Percentiles rank a stretch among this genome's conserved stretches.
phyloP scores from a whole-genome alignment of 2,329 filamentous ascomycete genomes.

The Aspergillus piperis region DNA sequence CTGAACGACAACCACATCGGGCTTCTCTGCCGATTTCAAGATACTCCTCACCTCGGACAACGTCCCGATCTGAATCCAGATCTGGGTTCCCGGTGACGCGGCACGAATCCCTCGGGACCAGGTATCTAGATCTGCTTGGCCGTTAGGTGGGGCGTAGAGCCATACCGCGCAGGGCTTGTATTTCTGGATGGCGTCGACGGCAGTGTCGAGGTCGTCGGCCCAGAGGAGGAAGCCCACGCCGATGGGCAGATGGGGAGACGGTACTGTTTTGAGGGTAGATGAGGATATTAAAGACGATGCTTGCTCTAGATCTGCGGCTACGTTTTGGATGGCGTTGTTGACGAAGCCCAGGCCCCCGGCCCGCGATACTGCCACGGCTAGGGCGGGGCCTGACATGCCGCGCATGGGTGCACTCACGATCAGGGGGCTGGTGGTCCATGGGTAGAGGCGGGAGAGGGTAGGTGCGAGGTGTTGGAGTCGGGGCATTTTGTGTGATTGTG shows the following conservation, averaged over 20 bases:
- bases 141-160: slow-evolving; percentile 42
- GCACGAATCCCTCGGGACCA: slow-evolving; percentile 51
- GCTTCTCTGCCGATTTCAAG: slow-evolving; percentile 35
- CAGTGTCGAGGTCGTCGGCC: slow-evolving; percentile 38
- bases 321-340: slow-evolving; percentile 49
- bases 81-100: slow-evolving; percentile 46
- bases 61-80: slow-evolving; percentile 60
- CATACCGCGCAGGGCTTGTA: slow-evolving; percentile 45
- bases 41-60: slow-evolving; percentile 51
- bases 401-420: slow-evolving; percentile 71
- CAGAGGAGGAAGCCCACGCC: slow-evolving; percentile 48
- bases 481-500: not conserved
- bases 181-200: slow-evolving; percentile 32
- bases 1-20: slow-evolving; percentile 58
- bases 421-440: slow-evolving; percentile 62
- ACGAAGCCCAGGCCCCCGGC: slow-evolving; percentile 60
- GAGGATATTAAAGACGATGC: slow-evolving; percentile 26
- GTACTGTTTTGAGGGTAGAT: slow-evolving; percentile 1
- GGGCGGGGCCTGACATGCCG: slow-evolving; percentile 58
- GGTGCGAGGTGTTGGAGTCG: not conserved
- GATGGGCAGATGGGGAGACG: slow-evolving; percentile 32
- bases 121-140: slow-evolving; percentile 37
- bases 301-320: slow-evolving; percentile 35
- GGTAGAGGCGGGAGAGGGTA: slow-evolving; percentile 44
- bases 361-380: slow-evolving; percentile 63